Evolutionary conservation across 306 rosid species (phyloP), one percentile per base, ranked within the genome.

Genomic region (Fragaria iinumae): DNA sequence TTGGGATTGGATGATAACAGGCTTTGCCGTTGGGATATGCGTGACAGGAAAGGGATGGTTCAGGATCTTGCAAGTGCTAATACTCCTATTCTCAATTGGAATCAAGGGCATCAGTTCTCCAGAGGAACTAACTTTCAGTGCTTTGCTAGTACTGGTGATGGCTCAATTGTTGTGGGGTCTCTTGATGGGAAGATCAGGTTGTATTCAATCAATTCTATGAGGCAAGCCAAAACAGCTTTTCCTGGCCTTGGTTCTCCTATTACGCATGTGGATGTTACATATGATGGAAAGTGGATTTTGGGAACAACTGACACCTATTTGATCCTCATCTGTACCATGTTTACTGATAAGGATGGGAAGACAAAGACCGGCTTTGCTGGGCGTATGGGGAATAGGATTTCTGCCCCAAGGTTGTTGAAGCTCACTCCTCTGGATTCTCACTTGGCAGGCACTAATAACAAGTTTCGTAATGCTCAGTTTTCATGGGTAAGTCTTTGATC

Each of bases 21-120:
- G 86, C 98, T 96, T 69, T 96, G 99, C 78, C 79, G 97, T 80
- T 96, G 99, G 99, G 99, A 96, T 84, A 96, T 96, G 99, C 91
- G 99, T 48, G 99, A 96, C 62, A 88, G 90, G 67, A 81, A 88
- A 71, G 99, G 99, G 70, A 77, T 96, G 78, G 98, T 96, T 85
- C 99, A 96, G 88, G 77, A 91, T 80, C 85, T 96, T 68, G 96
- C 91, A 23, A 79, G 47, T 57, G 74, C 96, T 20, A 83, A 72
- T 62, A 65, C 83, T 16, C 98, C 98, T 36, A 91, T 93, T 67
- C 86, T 96, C 81, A 88, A 87, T 83, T 96, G 99, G 99, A 86
- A 91, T 3, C 97, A 92, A 67, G 99, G 99, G 50, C 99, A 96
- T 82, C 98, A 96, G 45, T 93, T 96, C 71, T 91, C 98, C 0